These are phyloP conservation scores for Bonia amplexicaulis DNA, from an alignment of 176 grass and related monocot genomes.

Conservation along the genomic window DNA sequence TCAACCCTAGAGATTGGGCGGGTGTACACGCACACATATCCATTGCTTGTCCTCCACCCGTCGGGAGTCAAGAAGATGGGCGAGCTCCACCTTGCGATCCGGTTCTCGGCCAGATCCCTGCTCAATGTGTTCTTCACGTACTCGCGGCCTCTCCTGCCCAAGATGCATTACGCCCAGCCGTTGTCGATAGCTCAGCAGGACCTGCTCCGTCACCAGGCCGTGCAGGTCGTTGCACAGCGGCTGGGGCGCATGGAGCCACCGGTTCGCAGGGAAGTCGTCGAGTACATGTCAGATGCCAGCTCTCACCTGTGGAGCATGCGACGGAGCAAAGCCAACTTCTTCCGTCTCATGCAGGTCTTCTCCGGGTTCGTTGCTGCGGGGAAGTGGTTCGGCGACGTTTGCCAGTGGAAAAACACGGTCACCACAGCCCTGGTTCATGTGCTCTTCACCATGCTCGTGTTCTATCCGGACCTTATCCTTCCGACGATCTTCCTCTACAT, in stretches of 20 bases:
- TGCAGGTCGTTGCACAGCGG: constrained; percentile 52
- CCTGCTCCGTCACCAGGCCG: constrained; percentile 62
- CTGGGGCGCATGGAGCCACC: constrained; percentile 88
- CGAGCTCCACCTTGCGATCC: constrained; percentile 79
- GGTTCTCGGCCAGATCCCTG: constrained; percentile 74
- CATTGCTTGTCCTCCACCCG: constrained; percentile 69
- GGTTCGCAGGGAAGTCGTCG: constrained; percentile 79
- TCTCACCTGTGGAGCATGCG: constrained; percentile 92
- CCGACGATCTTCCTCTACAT: constrained; percentile 84
- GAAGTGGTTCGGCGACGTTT: constrained; percentile 72
- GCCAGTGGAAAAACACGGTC: constrained; percentile 80
- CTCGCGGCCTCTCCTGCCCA: constrained; percentile 72
- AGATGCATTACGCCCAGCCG: constrained; percentile 82
- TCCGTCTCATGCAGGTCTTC: constrained; percentile 83
- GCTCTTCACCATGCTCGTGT: constrained; percentile 75
- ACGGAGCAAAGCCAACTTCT: constrained; percentile 97
- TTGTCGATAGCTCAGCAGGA: constrained; percentile 73
- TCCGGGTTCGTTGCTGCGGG: constrained; percentile 60
- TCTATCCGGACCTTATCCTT: constrained; percentile 87
- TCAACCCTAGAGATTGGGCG: constrained; percentile 72
- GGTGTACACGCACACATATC: constrained; percentile 82
- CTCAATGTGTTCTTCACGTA: constrained; percentile 63
- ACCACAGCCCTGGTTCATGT: constrained; percentile 75
- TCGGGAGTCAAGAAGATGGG: constrained; percentile 97
- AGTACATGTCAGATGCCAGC: constrained; percentile 80